A percentile compares a stretch with the other conserved stretches of the same genome.
Evolutionary conservation across 164 flowering plant species (phyloP).

Genomic region (Dillenia turbinata): DNA sequence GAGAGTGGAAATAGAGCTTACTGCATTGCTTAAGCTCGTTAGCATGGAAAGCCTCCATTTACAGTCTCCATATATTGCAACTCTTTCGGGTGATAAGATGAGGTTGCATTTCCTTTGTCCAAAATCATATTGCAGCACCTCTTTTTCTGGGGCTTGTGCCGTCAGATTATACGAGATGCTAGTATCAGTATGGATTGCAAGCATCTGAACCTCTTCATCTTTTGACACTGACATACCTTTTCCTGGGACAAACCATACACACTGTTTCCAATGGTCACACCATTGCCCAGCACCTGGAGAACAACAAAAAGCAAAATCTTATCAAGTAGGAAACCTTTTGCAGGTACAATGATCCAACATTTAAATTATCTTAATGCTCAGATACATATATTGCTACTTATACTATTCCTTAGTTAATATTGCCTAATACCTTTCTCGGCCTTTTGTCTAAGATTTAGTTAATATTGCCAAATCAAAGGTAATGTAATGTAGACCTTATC

Average conservation of each 20-base stretch:
- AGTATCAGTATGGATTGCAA: conserved; percentile 63
- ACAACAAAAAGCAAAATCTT: conserved; percentile 13
- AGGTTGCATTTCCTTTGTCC: conserved; percentile 28
- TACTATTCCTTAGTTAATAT: no score
- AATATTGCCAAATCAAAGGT: no score
- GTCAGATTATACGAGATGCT: conserved; percentile 55
- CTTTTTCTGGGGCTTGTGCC: conserved; percentile 13
- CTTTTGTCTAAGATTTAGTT: no score
- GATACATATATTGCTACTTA: no score
- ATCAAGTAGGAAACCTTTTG: neutral
- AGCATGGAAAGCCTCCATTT: conserved; percentile 66
- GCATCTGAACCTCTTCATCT: conserved; percentile 54
- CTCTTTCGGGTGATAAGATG: conserved; percentile 69
- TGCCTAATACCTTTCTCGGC: no score
- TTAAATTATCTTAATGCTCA: no score
- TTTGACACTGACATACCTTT: conserved; percentile 45
- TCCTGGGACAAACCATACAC: conserved; percentile 81
- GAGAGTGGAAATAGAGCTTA: conserved; percentile 28
- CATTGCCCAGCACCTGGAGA: conserved; percentile 52
- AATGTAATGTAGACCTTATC: no score
- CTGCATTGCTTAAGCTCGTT: conserved; percentile 50
- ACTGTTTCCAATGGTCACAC: conserved; percentile 99
- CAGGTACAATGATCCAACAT: no score
- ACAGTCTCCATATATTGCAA: conserved; percentile 75
- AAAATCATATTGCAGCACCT: conserved; percentile 11